Conservation (phyloP, 2,329 filamentous ascomycete species). For the Cryphonectria nitschkei region DNA sequence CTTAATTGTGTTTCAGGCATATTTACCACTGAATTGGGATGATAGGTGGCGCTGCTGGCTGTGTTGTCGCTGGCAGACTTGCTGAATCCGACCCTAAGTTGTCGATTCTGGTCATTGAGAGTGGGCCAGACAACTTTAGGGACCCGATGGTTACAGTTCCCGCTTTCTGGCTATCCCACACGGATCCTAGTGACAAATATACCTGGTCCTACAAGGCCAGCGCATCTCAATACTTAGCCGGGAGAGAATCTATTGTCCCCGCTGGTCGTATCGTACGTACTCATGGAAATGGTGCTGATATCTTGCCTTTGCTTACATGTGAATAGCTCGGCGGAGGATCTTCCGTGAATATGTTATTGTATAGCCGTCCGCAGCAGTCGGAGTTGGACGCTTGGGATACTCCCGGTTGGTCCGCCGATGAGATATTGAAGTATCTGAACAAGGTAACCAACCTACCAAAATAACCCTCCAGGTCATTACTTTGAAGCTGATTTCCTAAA, state of each 20-base stretch:
- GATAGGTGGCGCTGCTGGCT: slow-evolving; percentile 51
- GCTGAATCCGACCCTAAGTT: slow-evolving; percentile 53
- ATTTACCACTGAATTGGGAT: no score
- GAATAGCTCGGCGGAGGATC: slow-evolving; percentile 43
- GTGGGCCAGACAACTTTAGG: slow-evolving; percentile 51
- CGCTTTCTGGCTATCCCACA: slow-evolving; percentile 48
- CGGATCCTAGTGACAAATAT: no score
- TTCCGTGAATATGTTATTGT: slow-evolving; percentile 52
- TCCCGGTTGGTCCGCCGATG: slow-evolving; percentile 36
- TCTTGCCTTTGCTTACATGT: no score
- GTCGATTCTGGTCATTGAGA: slow-evolving; percentile 57
- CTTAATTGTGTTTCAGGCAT: no score
- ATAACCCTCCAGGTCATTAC: no score
- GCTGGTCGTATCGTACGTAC: no score
- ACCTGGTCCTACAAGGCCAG: no score
- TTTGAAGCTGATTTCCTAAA: no score
- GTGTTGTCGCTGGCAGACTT: slow-evolving; percentile 53
- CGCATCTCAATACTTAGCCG: no score
- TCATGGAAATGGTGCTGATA: no score
- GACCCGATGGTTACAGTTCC: no score
- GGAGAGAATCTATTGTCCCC: no score
- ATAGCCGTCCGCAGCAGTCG: slow-evolving; percentile 37
- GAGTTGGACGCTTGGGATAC: slow-evolving; percentile 38
- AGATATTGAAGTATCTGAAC: slow-evolving; percentile 52
- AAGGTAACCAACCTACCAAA: slow-evolving; percentile 40